Conservation (phyloP, 352 stramenopile genomes). For the Plasmopara halstedii region DNA sequence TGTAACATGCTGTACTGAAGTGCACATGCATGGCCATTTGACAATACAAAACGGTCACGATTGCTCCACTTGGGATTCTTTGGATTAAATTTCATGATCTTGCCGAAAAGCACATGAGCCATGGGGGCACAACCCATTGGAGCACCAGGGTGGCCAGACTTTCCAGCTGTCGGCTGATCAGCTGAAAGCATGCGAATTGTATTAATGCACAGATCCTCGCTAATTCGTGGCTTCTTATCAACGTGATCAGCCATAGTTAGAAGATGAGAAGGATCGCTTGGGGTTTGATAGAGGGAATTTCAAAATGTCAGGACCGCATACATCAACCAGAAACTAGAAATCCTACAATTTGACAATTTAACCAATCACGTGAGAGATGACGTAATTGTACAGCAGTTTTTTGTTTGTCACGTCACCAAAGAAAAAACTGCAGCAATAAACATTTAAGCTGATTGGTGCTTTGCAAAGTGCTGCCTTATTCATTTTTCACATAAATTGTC, state of each 20-base stretch:
- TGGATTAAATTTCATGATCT: constrained; percentile 86
- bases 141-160: constrained; percentile 96
- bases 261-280: constrained; percentile 19
- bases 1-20: constrained; percentile 99
- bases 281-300: constrained; percentile 28
- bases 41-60: constrained; percentile 98
- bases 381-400: no score
- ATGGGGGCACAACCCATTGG: constrained; percentile 99
- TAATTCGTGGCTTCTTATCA: constrained; percentile 74
- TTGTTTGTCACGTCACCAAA: no score
- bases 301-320: constrained; percentile 34
- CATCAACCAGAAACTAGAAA: no score
- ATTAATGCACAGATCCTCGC: constrained; percentile 93
- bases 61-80: constrained; percentile 89
- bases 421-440: no score
- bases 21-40: constrained; percentile 97
- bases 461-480: no score
- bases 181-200: constrained; percentile 95
- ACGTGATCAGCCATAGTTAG: constrained; percentile 63
- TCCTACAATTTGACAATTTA: no score
- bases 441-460: no score
- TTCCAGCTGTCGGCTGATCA: constrained; percentile 97
- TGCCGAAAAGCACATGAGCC: constrained; percentile 94
- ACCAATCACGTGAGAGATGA: no score
- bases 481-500: no score